These are phyloP conservation scores for Phytophthora melonis DNA, from an alignment of 352 stramenopile species.

Conservation along the genomic window DNA sequence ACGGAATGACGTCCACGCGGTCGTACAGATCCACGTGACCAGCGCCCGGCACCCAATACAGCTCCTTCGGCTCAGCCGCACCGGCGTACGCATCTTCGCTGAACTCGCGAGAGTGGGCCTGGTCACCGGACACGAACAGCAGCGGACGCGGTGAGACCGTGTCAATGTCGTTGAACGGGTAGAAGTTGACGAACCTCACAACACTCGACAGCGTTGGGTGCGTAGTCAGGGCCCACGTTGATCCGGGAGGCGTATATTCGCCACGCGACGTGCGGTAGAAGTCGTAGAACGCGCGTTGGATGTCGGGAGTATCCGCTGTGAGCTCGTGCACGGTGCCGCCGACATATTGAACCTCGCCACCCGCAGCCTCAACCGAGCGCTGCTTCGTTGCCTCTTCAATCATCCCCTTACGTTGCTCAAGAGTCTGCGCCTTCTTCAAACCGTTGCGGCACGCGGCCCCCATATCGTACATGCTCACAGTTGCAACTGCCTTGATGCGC, in stretches of 20 bases:
- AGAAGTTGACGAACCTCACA: conserved; percentile 28
- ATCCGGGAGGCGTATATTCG: conserved; percentile 21
- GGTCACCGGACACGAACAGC: conserved; percentile 19
- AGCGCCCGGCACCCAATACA: conserved; percentile 22
- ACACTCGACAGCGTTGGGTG: conserved; percentile 6
- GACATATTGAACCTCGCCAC: conserved; percentile 9
- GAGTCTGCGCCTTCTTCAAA: conserved; percentile 6
- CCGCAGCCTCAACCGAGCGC: conserved; percentile 9
- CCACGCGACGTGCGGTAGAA: conserved; percentile 25
- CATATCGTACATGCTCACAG: conserved; percentile 26
- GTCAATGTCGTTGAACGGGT: conserved; percentile 32
- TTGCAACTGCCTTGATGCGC: conserved; percentile 23
- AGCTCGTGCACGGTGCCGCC: conserved; percentile 18
- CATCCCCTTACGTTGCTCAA: conserved; percentile 10
- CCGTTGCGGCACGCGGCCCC: conserved; percentile 5
- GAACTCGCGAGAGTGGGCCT: conserved; percentile 21
- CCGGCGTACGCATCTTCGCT: conserved; percentile 21
- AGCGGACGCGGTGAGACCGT: conserved; percentile 25
- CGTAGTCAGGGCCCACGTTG: conserved; percentile 7
- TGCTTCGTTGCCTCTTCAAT: conserved; percentile 1
- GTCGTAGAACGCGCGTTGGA: conserved; percentile 28
- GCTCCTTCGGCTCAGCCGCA: conserved; percentile 25
- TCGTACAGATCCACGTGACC: conserved; percentile 27
- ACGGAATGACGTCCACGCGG: conserved; percentile 22
- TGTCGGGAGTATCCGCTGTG: not conserved